Base-by-base conservation (phyloP, 2,329 filamentous ascomycete species). In the Cladosporium oxysporum region DNA sequence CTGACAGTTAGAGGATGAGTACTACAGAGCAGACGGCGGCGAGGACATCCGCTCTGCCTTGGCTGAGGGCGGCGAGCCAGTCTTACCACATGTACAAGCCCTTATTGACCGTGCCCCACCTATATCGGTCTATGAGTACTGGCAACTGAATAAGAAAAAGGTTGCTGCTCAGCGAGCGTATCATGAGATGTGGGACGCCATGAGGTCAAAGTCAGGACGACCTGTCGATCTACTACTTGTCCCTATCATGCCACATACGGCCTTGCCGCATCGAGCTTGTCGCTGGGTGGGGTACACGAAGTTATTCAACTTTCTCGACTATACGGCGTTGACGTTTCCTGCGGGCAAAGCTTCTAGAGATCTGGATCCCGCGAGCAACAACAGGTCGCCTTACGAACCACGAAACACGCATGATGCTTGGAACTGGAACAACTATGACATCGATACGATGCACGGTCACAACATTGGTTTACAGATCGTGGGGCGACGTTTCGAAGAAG, bases 401-500 rank as follows among this genome's bases (percentile, higher is more conserved):
- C 77, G 84, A 26, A 87, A 85, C 69, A 75, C 79, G 23, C 66
- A 82, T 1, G 85, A 87, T 69, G 76, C 78, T 59, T 85, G 82
- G 82, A 86, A 87, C 70, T 81, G 79, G 76, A 73, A 73, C 5
- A 67, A 84, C 16, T 97, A 96, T 76, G 87, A 96, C 75, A 87
- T 91, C 0, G 80, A 83, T n/a, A 86, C 86, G 58, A 96, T 96
- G 92, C 88, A 92, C 61, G 92, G 92, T 0, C 81, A 97, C 44
- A 92, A 92, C 0, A 90, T 95, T 0, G 92, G 87, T 0, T 87
- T 97, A 10, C 92, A 96, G 78, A 83, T 96, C 33, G 88, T 96
- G 0, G 91, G 91, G 0, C 83, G 88, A 57, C 83, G 91, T 26
- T 80, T 94, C 71, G 88, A 94, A 74, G 92, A 96, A 76, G 92